Base-by-base conservation (phyloP, 1,284 basidiomycete genomes). In the Caloboletus inedulis region DNA sequence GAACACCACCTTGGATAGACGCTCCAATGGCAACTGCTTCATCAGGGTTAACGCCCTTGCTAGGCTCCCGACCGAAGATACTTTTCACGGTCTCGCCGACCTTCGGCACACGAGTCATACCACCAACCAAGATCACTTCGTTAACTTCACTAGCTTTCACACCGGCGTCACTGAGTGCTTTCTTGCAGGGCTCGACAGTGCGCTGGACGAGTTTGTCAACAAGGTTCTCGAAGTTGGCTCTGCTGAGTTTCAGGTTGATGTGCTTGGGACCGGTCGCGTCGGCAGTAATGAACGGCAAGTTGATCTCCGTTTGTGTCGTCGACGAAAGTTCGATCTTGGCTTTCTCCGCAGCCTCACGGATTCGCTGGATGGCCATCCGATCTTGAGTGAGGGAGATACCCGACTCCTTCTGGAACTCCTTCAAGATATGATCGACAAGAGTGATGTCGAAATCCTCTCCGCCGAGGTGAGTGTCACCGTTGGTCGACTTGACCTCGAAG, bases 401-500 rank as follows among this genome's bases (percentile, higher is more conserved):
- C 7, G 79, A 79, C 71, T 95, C 87, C 78, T 95, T 96, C 85
- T 98, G 91, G 87, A 98, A 98, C 72, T 94, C 90, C 56, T 81
- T 78, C 49, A 98, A 75, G 67, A 99, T 80, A 76, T 93, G 77
- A 64, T 97, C 84, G 62, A 98, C 89, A 37, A 98, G 84, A 43
- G 86, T 76, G 61, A 97, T 89, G 69, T 98, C 94, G 66, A 98
- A 98, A 75, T 99, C 96, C 75, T 99, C 96, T 72, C 96, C 96
- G 74, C 96, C 96, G 56, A 99, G 85, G 72, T 99, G 96, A 23
- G 96, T 98, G 74, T 99, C 95, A 74, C 96, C 96, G 70, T 98
- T 98, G 59, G 96, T 99, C 1, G 96, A 98, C 80, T 98, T 98
- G 70, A 99, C 96, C 73, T 98, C 96, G 72, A 98, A 99, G 23